Evolutionary conservation across 176 grass and related monocot genomes (phyloP).

Genomic region (Puccinellia tenuiflora): DNA sequence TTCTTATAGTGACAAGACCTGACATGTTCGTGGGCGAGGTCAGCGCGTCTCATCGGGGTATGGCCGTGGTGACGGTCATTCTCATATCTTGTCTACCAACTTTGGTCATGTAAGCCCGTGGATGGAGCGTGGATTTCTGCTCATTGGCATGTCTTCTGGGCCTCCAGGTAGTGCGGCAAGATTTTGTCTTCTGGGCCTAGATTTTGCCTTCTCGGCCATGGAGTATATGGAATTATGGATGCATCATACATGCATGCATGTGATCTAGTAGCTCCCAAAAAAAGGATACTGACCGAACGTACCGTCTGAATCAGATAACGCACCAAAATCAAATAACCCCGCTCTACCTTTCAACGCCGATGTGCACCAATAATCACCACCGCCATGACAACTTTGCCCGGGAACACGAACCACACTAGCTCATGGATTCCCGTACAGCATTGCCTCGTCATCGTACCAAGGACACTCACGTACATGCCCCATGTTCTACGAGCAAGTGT

Average conservation of each 20-base stretch:
- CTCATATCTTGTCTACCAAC: too few species aligned
- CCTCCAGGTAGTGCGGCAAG: too few species aligned
- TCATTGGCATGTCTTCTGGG: too few species aligned
- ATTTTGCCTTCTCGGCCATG: too few species aligned
- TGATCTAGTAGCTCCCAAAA: background rate
- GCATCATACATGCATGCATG: background rate
- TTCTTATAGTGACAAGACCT: too few species aligned
- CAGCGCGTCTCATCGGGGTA: too few species aligned
- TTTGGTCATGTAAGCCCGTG: too few species aligned
- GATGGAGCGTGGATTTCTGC: too few species aligned
- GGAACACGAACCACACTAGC: background rate
- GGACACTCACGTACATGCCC: background rate
- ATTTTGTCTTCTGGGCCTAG: too few species aligned
- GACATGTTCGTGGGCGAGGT: too few species aligned
- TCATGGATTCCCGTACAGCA: background rate
- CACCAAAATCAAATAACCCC: background rate
- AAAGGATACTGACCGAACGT: background rate
- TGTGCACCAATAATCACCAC: conserved; percentile 3
- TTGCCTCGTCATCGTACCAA: background rate
- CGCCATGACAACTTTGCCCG: background rate
- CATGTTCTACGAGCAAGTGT: background rate
- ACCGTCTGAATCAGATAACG: background rate
- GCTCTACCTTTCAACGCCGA: background rate
- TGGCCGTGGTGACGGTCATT: too few species aligned
- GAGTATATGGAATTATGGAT: background rate